Percentiles rank a stretch among this genome's conserved stretches.
Conservation (phyloP, 805 yeast species). For the Cyberlindnera americana region DNA sequence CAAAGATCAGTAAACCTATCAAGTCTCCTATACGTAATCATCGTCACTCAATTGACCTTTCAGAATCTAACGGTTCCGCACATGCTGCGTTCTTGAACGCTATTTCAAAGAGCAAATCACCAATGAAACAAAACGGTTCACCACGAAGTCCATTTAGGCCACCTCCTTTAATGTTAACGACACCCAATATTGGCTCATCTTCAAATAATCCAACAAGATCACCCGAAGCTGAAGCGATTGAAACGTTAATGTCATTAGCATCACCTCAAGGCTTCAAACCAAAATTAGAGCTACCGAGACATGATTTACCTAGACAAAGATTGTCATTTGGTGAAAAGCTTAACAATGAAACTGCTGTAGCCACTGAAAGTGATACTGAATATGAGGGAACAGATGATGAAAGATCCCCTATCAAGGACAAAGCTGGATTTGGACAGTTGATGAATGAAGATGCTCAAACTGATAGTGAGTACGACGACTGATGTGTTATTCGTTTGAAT, state of each 20-base stretch:
- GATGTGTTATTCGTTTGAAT: background rate
- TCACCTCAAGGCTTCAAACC: constrained; percentile 16
- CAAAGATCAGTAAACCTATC: constrained; percentile 16
- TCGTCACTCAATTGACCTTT: constrained; percentile 20
- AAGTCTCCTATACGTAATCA: constrained; percentile 9
- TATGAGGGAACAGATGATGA: constrained; percentile 19
- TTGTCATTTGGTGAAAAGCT: constrained; percentile 24
- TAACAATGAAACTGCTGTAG: constrained; percentile 13
- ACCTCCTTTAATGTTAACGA: constrained; percentile 6
- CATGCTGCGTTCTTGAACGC: constrained; percentile 38
- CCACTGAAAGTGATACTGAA: constrained; percentile 20
- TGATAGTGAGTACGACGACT: constrained; percentile 12
- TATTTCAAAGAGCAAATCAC: constrained; percentile 31
- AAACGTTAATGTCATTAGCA: constrained; percentile 39
- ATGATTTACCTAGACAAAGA: constrained; percentile 19
- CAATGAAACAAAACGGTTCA: constrained; percentile 19
- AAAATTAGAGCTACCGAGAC: constrained; percentile 2
- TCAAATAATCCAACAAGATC: constrained; percentile 8
- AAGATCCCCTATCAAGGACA: constrained; percentile 1
- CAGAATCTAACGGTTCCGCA: constrained; percentile 33
- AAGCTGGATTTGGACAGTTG: background rate
- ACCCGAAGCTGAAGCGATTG: constrained; percentile 39
- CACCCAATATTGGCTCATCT: background rate
- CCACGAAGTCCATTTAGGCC: constrained; percentile 9
- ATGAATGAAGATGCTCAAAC: constrained; percentile 14